Base-by-base conservation (phyloP, 2,329 filamentous ascomycete genomes). In the Hyphodiscus sp. region DNA sequence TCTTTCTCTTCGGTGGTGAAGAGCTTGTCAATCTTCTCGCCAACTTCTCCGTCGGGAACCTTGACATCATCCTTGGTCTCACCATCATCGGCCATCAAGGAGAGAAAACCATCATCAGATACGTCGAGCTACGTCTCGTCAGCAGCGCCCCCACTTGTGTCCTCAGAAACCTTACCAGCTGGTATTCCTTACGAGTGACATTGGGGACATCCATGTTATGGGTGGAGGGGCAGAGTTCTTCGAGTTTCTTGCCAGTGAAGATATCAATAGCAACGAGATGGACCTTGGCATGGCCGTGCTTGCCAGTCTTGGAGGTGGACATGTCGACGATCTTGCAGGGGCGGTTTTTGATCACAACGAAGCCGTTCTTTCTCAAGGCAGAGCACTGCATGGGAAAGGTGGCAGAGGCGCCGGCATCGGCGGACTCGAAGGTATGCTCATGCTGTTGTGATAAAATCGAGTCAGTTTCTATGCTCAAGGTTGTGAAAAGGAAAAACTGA, bases 301-400 rank as follows among this genome's bases (percentile, higher is more conserved):
- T 99, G 79, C 94, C 94, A 67, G 94, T 99, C 91, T 99, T 99
- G 76, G 94, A 99, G 81, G 94, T 99, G 67, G 91, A 96, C 95
- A 99, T 99, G 73, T 99, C 94, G 76, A 97, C 89, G 70, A 99
- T 99, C 89, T 97, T 99, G 91, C 94, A 99, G 69, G 94, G 95
- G 69, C 94, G 94, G 78, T 82, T 79, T 87, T 99, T 99, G 81
- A 99, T 97, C 75, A 92, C 86, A 76, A 99, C 94, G 83, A 88
- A 87, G 66, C 94, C 92, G 86, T 95, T 95, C 91, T 99, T 97
- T 75, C 94, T 88, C 82, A 99, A 84, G 70, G 95, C 92, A 80
- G 95, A 99, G 80, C 94, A 99, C 84, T 99, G 94, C 90, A 95
- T 95, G 69, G 94, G 94, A 81, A 74, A 96, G 72, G 94, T 99